Base-by-base conservation (phyloP, 208 protist genomes). In the Leishmania lainsoni region DNA sequence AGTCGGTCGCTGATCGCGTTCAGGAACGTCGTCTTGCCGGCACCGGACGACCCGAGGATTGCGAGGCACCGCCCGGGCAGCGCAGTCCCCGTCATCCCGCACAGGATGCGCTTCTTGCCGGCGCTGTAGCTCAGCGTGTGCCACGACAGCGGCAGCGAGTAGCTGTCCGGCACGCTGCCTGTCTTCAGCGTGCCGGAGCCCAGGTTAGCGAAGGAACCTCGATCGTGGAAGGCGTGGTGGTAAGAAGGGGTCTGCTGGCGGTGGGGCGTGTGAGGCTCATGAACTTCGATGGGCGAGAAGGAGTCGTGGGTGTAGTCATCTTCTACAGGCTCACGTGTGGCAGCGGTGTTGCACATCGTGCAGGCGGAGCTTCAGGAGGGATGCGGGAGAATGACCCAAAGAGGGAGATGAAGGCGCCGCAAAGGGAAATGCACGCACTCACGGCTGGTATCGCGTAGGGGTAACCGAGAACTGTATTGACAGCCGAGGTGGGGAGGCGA, bases 11-110 rank as follows among this genome's bases (percentile, higher is more conserved):
- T 91, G 51, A 97, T 85, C 52, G 92, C 92, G 80, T 96, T 95
- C 49, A 98, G 94, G 22, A 73, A 49, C 68, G 68, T 73, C 42
- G 68, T 96, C 86, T 98, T 98, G 74, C 94, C 94, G 49, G 94
- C 92, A 76, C 94, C 94, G 61, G 90, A 95, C 32, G 87, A 86
- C 22, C 94, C 94, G 83, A 98, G 93, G 51, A 98, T 89, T 26
- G 94, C 94, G 66, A 96, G 92, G 75, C 86, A 93, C 51, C 93
- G 89, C 68, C 84, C 85, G 32, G 92, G 92, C 72, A 94, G 85
- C 52, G 93, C 93, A 2, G 90, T 94, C 49, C 94, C 94, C 10
- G 89, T 94, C 72, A 97, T 84, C 17, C 84, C 83, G 71, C 83
- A 65, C 59, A 97, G 90, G 76, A 97, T 95, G 49, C 81, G 81